phyloP scores from a whole-genome alignment of 441 rosid genomes.

The Raphanus hybrid region DNA sequence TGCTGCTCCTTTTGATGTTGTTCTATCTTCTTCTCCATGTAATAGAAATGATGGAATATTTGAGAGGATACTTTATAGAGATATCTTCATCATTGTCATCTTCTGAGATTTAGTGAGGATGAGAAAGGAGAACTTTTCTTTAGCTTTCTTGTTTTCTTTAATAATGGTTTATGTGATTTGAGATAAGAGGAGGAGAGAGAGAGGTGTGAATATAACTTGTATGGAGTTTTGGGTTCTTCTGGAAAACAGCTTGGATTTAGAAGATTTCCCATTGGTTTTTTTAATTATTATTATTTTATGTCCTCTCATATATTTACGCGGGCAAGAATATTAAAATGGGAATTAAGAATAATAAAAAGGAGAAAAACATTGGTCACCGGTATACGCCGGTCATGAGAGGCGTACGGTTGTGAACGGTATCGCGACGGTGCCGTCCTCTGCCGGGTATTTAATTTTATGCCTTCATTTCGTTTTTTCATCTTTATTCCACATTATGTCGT shows the following conservation, averaged over 20 bases:
- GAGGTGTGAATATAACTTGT: slow-evolving; percentile 53
- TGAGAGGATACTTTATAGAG: slow-evolving; percentile 39
- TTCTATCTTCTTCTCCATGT: slow-evolving; percentile 54
- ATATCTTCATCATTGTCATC: slow-evolving; percentile 31
- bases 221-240: slow-evolving; percentile 52
- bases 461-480: slow-evolving; percentile 19
- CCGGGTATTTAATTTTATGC: slow-evolving; percentile 57
- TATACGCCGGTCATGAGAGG: slow-evolving; percentile 55
- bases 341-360: slow-evolving; percentile 18
- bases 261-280: slow-evolving; percentile 59
- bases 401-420: slow-evolving; percentile 46
- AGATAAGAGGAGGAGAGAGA: slow-evolving; percentile 37
- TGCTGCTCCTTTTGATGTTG: slow-evolving; percentile 22
- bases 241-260: slow-evolving; percentile 72
- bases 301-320: slow-evolving; percentile 40
- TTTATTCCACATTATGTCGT: slow-evolving; percentile 33
- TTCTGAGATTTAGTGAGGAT: slow-evolving; percentile 31
- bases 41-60: slow-evolving; percentile 34
- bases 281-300: slow-evolving; percentile 7
- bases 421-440: slow-evolving; percentile 51
- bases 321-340: slow-evolving; percentile 24
- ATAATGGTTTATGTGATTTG: slow-evolving; percentile 38
- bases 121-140: slow-evolving; percentile 34
- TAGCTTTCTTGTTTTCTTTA: slow-evolving; percentile 36
- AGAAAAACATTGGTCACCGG: slow-evolving; percentile 52